Conservation (phyloP, 2,329 filamentous ascomycete species). For the Phoma sp. region DNA sequence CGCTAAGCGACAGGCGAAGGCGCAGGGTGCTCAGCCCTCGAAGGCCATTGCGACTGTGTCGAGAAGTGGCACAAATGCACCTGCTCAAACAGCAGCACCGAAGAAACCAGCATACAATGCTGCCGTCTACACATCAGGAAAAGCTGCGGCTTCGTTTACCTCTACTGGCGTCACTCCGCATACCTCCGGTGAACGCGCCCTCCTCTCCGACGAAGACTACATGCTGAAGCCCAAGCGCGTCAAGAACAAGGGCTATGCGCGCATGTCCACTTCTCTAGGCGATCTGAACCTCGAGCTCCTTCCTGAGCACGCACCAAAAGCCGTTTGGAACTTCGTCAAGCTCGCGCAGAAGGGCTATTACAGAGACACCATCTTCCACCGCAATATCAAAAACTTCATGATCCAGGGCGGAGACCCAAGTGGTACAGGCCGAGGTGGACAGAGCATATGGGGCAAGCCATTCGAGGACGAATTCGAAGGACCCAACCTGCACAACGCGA, state of each 20-base stretch:
- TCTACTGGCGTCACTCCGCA: constrained; percentile 92
- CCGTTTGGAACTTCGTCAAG: constrained; percentile 96
- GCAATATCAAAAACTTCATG: constrained; percentile 97
- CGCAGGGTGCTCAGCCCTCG: constrained; percentile 35
- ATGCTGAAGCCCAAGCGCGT: constrained; percentile 91
- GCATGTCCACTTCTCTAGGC: constrained; percentile 85
- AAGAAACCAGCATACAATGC: constrained; percentile 72
- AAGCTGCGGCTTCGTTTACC: constrained; percentile 92
- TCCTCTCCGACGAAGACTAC: constrained; percentile 93
- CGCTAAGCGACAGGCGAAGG: constrained; percentile 66
- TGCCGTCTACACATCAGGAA: constrained; percentile 87
- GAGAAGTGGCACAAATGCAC: constrained; percentile 30
- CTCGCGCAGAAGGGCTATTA: constrained; percentile 92
- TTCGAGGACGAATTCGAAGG: constrained; percentile 95
- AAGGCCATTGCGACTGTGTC: constrained; percentile 29
- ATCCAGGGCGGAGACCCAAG: constrained; percentile 95
- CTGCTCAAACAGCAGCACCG: constrained; percentile 36
- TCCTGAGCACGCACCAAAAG: constrained; percentile 87
- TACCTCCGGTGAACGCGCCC: constrained; percentile 84
- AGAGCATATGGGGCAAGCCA: constrained; percentile 91
- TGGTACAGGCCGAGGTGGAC: constrained; percentile 88
- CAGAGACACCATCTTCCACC: constrained; percentile 81
- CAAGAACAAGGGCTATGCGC: constrained; percentile 88
- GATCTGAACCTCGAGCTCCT: constrained; percentile 88
- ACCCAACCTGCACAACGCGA: constrained; percentile 79